Evolutionary conservation across 495 filamentous ascomycete genomes (phyloP).

Genomic region (Podospora australis): DNA sequence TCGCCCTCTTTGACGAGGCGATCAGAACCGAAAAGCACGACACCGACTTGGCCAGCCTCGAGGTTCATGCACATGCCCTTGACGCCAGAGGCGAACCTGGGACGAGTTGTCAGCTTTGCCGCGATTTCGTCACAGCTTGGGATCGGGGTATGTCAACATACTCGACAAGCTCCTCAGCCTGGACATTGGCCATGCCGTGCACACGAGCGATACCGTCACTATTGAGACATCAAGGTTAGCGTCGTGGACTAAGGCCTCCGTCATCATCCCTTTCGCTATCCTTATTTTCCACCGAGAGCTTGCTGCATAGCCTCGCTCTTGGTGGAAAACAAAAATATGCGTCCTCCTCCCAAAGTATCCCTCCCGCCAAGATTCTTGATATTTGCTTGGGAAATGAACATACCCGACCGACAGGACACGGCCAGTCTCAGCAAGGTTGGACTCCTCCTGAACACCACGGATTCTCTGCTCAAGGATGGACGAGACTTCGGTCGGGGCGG

Average conservation of each 20-base stretch:
- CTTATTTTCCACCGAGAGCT: conserved; percentile 1
- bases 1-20: conserved; percentile 99
- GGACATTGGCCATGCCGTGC: conserved; percentile 98
- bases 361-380: conserved; percentile 15
- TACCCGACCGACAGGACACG: conserved; percentile 99
- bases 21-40: conserved; percentile 99
- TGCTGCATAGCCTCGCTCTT: conserved; percentile 1
- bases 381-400: conserved; percentile 37
- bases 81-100: conserved; percentile 97
- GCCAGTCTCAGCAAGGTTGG: conserved; percentile 93
- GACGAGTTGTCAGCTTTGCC: conserved; percentile 17
- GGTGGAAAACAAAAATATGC: no score
- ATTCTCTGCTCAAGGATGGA: conserved; percentile 99
- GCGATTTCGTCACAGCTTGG: background rate
- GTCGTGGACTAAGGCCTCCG: no score
- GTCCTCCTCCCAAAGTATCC: background rate
- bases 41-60: conserved; percentile 99
- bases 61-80: conserved; percentile 99
- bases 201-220: conserved; percentile 99
- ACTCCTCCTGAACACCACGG: conserved; percentile 94
- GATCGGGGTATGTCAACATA: conserved; percentile 48
- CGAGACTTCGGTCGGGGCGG: conserved; percentile 93
- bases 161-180: conserved; percentile 99
- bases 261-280: conserved; percentile 1
- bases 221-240: conserved; percentile 11